A percentile compares a stretch with the other conserved stretches of the same genome.
phyloP scores from a whole-genome alignment of 2,329 filamentous ascomycete genomes.

The Ampelomyces quisqualis region DNA sequence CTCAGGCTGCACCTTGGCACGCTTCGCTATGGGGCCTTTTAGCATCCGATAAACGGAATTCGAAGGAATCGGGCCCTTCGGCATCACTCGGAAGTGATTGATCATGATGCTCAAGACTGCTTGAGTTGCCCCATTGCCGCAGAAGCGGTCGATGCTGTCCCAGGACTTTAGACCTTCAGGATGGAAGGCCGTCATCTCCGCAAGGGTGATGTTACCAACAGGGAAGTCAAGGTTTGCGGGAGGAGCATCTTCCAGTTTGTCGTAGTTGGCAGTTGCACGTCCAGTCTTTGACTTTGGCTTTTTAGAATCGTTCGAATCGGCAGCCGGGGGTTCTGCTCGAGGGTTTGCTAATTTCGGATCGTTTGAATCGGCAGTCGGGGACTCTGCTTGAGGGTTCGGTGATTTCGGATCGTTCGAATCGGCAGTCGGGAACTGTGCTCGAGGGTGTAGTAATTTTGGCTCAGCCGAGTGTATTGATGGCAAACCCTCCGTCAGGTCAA shows the following conservation, averaged over 20 bases:
- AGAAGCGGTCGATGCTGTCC: constrained; percentile 26
- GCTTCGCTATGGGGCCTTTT: constrained; percentile 16
- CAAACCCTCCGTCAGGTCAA: too few relatives aligned
- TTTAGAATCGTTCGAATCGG: not conserved
- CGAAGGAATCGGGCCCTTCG: constrained; percentile 4
- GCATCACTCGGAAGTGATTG: constrained; percentile 19
- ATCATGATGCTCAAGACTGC: constrained; percentile 16
- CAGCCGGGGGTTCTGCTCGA: too few relatives aligned
- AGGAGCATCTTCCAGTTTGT: constrained; percentile 22
- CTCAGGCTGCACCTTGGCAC: not conserved
- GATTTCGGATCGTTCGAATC: too few relatives aligned
- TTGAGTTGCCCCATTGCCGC: constrained; percentile 21
- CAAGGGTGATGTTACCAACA: constrained; percentile 24
- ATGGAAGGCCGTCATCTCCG: constrained; percentile 28
- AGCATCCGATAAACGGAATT: constrained; percentile 24
- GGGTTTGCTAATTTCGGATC: too few relatives aligned
- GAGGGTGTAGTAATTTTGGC: too few relatives aligned
- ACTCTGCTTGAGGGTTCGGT: too few relatives aligned
- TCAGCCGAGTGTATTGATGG: too few relatives aligned
- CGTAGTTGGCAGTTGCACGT: constrained; percentile 1
- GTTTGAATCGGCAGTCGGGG: too few relatives aligned
- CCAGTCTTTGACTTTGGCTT: not conserved
- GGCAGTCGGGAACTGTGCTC: too few relatives aligned
- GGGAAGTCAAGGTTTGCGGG: constrained; percentile 20
- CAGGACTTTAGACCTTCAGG: constrained; percentile 24